Evolutionary conservation across 1,284 basidiomycete genomes (phyloP), one percentile per base, ranked within the genome.

Genomic region (Trametes pubescens): DNA sequence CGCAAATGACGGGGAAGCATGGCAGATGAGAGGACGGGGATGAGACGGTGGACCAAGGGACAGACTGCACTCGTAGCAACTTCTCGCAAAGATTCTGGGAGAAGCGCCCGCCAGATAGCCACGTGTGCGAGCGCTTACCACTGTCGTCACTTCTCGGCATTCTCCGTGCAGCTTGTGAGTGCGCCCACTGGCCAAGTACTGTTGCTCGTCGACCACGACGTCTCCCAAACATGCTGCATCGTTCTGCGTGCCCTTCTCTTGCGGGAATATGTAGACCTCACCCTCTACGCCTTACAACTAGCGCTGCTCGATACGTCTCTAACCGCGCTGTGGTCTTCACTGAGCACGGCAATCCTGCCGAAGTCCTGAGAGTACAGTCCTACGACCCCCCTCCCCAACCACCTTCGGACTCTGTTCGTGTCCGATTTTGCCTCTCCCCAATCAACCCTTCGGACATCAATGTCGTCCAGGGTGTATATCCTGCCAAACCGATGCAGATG

Each of bases 381-480:
- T 88, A 86, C 69, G 84, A 84, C 0, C 65, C 80, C 1, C 79
- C 91, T 2, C 79, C 86, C 14, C 72, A 82, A 0, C 88, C 90
- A 1, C 71, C 80, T 14, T 79, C 84, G 10, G 78, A 81, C 53
- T 84, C 88, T 6, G 76, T 90, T 43, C 90, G 91, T 71, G 74
- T 95, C 70, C 82, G 82, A 66, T 88, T 90, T 73, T 77, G 89
- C n/a, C 82, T 93, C n/a, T 83, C 90, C 2, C 91, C 93, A 5
- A 85, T 94, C 60, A 94, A 94, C 73, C 92, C 92, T 2, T 86
- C 92, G 10, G 93, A 94, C 68, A 76, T 92, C 69, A 94, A 94
- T 67, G 90, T 92, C 49, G 83, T 94, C 47, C 89, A 94, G 75
- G 94, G 94, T 11, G 85, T 91, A 18, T 95, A 95, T 73, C 93